A percentile compares a stretch with the other conserved stretches of the same genome.
Evolutionary conservation across 208 protist species (phyloP).

Genomic region (Acanthamoeba lenticulata): DNA sequence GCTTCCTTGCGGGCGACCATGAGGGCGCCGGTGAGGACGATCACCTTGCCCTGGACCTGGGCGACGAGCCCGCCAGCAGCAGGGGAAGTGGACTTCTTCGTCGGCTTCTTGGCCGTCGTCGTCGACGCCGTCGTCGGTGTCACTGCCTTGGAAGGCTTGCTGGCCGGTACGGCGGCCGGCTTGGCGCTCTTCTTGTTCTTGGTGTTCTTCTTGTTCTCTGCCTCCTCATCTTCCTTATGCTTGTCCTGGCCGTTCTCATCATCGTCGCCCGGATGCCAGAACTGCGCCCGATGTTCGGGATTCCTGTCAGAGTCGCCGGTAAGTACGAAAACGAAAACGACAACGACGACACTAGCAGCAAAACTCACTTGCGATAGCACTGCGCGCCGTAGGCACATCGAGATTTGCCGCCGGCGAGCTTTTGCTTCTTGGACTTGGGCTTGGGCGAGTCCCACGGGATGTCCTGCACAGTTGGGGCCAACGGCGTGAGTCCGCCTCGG

Average conservation of each 20-base stretch:
- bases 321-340: neutral
- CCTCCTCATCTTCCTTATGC: neutral
- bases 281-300: neutral
- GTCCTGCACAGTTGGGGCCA: neutral
- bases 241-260: neutral
- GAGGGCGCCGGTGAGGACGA: slow-evolving; percentile 8
- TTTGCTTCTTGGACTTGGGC: slow-evolving; percentile 18
- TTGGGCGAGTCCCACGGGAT: slow-evolving; percentile 29
- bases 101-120: neutral
- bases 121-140: neutral
- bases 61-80: neutral
- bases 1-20: slow-evolving; percentile 55
- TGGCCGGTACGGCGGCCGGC: neutral
- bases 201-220: neutral
- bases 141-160: neutral
- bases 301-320: neutral
- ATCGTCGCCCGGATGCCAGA: neutral
- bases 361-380: neutral
- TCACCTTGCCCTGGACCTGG: neutral
- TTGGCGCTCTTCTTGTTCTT: neutral
- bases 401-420: neutral
- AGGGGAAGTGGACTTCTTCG: neutral
- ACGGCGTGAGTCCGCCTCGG: too few relatives aligned
- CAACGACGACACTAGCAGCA: neutral
- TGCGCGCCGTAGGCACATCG: neutral